Evolutionary conservation across 2,329 filamentous ascomycete genomes (phyloP).

Genomic region (Exophiala sp.): DNA sequence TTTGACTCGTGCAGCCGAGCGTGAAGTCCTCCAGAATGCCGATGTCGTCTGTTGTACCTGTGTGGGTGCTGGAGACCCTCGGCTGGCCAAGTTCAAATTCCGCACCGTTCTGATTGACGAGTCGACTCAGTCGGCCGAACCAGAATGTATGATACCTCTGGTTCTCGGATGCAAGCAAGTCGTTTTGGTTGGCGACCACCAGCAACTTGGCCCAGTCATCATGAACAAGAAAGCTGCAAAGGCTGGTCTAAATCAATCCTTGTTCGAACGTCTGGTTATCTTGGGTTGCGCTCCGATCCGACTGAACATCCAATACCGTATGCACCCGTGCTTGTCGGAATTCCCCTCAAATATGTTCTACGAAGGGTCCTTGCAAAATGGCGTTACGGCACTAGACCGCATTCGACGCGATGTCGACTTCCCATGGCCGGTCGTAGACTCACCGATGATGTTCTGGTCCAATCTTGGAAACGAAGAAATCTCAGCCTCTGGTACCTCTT

Average conservation of each 20-base stretch:
- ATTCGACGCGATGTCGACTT: slow-evolving; percentile 94
- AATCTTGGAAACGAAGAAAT: slow-evolving; percentile 98
- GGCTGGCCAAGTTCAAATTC: slow-evolving; percentile 96
- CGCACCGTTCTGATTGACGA: slow-evolving; percentile 97
- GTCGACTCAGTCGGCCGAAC: slow-evolving; percentile 95
- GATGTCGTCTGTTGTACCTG: slow-evolving; percentile 99
- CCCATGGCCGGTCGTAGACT: slow-evolving; percentile 90
- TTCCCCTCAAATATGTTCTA: slow-evolving; percentile 99
- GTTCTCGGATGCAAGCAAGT: slow-evolving; percentile 98
- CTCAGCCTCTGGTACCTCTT: slow-evolving; percentile 93
- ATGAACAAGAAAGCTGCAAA: slow-evolving; percentile 99
- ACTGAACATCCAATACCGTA: slow-evolving; percentile 95
- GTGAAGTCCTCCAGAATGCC: slow-evolving; percentile 89
- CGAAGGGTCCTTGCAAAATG: slow-evolving; percentile 93
- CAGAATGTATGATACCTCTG: slow-evolving; percentile 97
- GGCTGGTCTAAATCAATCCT: slow-evolving; percentile 93
- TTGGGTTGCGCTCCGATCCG: slow-evolving; percentile 87
- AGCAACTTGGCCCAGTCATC: slow-evolving; percentile 95
- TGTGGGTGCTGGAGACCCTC: slow-evolving; percentile 92
- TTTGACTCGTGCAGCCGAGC: slow-evolving; percentile 86
- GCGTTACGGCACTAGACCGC: slow-evolving; percentile 83
- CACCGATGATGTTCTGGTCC: slow-evolving; percentile 99
- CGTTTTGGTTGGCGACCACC: slow-evolving; percentile 96
- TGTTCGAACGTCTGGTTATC: slow-evolving; percentile 93
- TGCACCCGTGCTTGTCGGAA: slow-evolving; percentile 95